Conservation (phyloP, 495 filamentous ascomycete genomes). For the Physcia stellaris region DNA sequence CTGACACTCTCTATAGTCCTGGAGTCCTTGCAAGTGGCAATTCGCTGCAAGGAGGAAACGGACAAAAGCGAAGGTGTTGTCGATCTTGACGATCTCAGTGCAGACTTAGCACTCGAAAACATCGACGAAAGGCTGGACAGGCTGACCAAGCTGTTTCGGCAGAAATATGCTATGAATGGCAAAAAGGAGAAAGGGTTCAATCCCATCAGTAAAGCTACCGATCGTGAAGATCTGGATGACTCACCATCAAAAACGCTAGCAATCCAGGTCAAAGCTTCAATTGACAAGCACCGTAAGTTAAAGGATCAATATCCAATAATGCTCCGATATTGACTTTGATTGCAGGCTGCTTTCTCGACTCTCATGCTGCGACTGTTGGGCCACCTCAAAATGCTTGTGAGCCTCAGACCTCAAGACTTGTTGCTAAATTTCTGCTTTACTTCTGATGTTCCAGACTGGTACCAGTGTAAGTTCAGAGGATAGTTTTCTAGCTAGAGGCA, state of each 20-base stretch:
- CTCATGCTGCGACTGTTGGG: not conserved
- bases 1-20: constrained; percentile 1
- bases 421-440: constrained; percentile 1
- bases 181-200: constrained; percentile 1
- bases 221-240: not conserved
- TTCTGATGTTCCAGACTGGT: too few relatives aligned
- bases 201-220: not conserved
- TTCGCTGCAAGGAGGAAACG: constrained; percentile 2
- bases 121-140: not conserved
- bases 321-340: not conserved
- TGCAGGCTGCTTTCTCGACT: constrained; percentile 1
- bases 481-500: too few relatives aligned
- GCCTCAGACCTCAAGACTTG: constrained; percentile 3
- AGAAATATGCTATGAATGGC: not conserved
- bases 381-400: not conserved
- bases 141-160: constrained; percentile 1
- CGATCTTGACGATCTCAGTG: not conserved
- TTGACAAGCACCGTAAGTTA: constrained; percentile 1
- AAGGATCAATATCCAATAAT: not conserved
- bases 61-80: constrained; percentile 4
- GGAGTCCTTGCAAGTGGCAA: constrained; percentile 1
- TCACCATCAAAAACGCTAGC: not conserved
- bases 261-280: not conserved
- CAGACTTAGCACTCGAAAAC: not conserved
- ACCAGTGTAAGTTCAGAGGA: too few relatives aligned